Evolutionary conservation across 2,329 filamentous ascomycete species (phyloP), one percentile per base, ranked within the genome.

Genomic region (Aspergillus intermedius): DNA sequence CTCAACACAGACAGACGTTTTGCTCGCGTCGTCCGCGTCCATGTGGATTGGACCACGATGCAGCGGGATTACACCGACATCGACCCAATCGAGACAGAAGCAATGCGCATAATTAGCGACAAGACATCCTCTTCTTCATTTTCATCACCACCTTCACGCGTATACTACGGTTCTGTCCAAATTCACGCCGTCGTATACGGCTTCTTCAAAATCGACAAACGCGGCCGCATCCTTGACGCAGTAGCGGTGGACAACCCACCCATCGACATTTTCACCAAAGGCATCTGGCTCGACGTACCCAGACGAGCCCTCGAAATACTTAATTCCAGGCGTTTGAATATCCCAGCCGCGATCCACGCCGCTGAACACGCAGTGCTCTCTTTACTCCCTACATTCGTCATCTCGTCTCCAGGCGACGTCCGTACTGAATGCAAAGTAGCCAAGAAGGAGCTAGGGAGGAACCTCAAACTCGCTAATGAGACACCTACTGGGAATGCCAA

Each of bases 281-380:
- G 91, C 35, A 88, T 96, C 82, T 98, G 93, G 93, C 79, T 97
- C 12, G 91, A 97, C 64, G 83, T 98, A 2, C 91, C 93, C 0
- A 84, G 83, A 52, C 68, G 67, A 1, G 90, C 90, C 0, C 79
- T 97, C 5, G 82, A 89, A 12, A 90, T 96, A 39, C 77, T 98
- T 1, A 79, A 84, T 37, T 78, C 78, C 0, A 77, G 84, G 6
- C 76, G 83, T 0, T 75, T 97, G 28, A 88, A 96, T 64, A 78
- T 91, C 8, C 91, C 89, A 0, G 93, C 86, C 0, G 88, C 88
- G 0, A 96, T 98, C 49, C 93, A 97, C 63, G 91, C 91, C 0
- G 91, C 93, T 2, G 90, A 97, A 69, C 93, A 98, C 66, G 90
- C 91, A 0, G 76, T 97, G 21, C 79, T 97, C 53, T 86, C 82